These are phyloP conservation scores for Didymella sp. DNA, from an alignment of 2,329 filamentous ascomycete genomes.

Conservation along the genomic window DNA sequence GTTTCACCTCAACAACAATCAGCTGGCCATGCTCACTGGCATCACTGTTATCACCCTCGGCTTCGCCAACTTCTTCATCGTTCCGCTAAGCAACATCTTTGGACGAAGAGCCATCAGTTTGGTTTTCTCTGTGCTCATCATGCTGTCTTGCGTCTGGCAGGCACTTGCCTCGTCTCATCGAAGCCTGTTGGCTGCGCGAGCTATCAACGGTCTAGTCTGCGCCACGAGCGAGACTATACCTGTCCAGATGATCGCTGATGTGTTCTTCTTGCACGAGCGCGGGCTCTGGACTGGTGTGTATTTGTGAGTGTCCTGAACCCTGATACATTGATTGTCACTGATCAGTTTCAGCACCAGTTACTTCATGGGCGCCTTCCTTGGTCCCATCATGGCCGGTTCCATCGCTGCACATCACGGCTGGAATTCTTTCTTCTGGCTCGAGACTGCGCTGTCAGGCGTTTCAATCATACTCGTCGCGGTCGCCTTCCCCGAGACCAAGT, in stretches of 20 bases:
- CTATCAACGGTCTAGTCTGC: constrained; percentile 53
- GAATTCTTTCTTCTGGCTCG: constrained; percentile 58
- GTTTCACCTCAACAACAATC: constrained; percentile 52
- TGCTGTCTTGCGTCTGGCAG: constrained; percentile 54
- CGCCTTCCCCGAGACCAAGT: constrained; percentile 55
- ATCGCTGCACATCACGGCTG: constrained; percentile 54
- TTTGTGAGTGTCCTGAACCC: constrained; percentile 37
- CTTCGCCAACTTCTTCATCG: constrained; percentile 55
- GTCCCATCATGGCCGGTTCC: constrained; percentile 54
- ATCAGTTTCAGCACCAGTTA: constrained; percentile 46
- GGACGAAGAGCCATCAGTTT: constrained; percentile 52
- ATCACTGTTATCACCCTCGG: constrained; percentile 55
- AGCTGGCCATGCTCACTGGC: constrained; percentile 52
- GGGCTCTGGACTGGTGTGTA: constrained; percentile 51
- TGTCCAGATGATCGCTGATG: constrained; percentile 54
- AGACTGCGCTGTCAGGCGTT: constrained; percentile 50
- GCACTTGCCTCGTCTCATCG: constrained; percentile 53
- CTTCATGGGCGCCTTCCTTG: constrained; percentile 54
- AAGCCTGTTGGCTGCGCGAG: constrained; percentile 54
- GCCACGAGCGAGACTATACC: constrained; percentile 55
- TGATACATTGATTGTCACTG: background rate
- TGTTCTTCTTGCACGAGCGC: constrained; percentile 56
- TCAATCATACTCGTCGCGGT: constrained; percentile 51
- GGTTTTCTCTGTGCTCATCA: constrained; percentile 50
- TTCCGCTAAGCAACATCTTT: constrained; percentile 55